Base-by-base conservation (phyloP, 1,139 yeast species). In the Fermentozyma sake region DNA sequence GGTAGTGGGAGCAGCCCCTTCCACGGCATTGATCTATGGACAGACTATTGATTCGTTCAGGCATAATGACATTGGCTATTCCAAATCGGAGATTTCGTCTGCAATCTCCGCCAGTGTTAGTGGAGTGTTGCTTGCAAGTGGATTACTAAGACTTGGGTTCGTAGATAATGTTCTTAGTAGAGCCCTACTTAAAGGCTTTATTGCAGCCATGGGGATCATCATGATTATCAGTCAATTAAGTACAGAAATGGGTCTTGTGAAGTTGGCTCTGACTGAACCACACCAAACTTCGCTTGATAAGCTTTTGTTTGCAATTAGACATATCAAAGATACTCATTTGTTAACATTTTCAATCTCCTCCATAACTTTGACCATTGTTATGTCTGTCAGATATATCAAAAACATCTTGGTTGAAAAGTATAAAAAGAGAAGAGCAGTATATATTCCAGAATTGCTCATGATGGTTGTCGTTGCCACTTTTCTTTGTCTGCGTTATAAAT, bases 201-300 rank as follows among this genome's bases (percentile, higher is more conserved):
- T 58, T 11, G 62, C 58, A 2, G 63, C 63, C 11, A 55, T 58
- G 58, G 64, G 63, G 5, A 33, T 53, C 7, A 52, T 58, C 18
- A 58, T 58, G 62, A 55, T 58, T 17, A 39, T 52, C 10, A 56
- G 49, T 32, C 60, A 58, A 34, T 33, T 58, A 6, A 44, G 49
- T 13, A 44, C 52, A 5, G 61, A 58, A 34, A 30, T 54, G 48
- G 63, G 63, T 1, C 38, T 55, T 14, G 38, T 34, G 3, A 32
- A 44, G 21, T 36, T 46, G 29, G 34, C 52, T 4, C 16, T 20
- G 8, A 32, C 37, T 7, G 40, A 46, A 12, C 58, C 58, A 4
- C 54, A 52, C 35, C 20, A 33, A 10, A 40, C 58, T n/a, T 45
- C 53, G 4, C 9, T 47, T 5, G 55, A 48, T 17, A 56, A 56